Percentiles rank a stretch among this genome's conserved stretches.
phyloP scores from a whole-genome alignment of 192 early-diverging fungal genomes.

The Coemansia sp. region DNA sequence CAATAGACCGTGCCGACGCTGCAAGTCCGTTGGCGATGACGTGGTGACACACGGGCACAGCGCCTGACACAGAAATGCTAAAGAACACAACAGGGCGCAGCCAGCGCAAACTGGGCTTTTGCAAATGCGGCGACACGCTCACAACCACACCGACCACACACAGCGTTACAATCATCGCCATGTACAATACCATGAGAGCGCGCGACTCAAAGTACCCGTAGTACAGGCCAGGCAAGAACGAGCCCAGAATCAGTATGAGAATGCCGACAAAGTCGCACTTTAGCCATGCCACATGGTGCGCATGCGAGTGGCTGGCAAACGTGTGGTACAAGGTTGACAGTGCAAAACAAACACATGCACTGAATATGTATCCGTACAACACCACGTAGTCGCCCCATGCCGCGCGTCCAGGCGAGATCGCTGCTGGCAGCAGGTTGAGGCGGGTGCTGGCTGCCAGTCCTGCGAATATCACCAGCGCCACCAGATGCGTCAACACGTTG shows the following conservation, averaged over 20 bases:
- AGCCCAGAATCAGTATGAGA: constrained; percentile 70
- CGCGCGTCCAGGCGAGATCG: constrained; percentile 46
- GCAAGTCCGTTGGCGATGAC: constrained; percentile 65
- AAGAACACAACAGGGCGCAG: constrained; percentile 78
- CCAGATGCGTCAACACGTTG: constrained; percentile 84
- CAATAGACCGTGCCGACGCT: constrained; percentile 56
- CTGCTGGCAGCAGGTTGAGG: constrained; percentile 37
- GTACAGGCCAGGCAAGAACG: constrained; percentile 49
- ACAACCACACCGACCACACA: constrained; percentile 66
- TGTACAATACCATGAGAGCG: constrained; percentile 58
- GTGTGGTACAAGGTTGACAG: constrained; percentile 79
- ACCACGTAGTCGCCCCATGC: constrained; percentile 64
- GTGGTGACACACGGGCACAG: constrained; percentile 73
- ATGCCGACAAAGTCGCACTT: constrained; percentile 93
- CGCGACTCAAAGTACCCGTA: constrained; percentile 65
- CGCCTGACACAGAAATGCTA: constrained; percentile 70
- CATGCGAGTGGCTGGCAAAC: constrained; percentile 81
- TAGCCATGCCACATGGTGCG: constrained; percentile 67
- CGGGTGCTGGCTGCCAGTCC: constrained; percentile 54
- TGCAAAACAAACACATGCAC: constrained; percentile 75
- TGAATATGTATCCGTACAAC: constrained; percentile 74
- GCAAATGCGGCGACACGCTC: constrained; percentile 63
- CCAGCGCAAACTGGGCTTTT: constrained; percentile 72
- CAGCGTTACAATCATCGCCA: constrained; percentile 60
- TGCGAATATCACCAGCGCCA: constrained; percentile 65